phyloP scores from a whole-genome alignment of 345 rosid species.

The Citrus medica region DNA sequence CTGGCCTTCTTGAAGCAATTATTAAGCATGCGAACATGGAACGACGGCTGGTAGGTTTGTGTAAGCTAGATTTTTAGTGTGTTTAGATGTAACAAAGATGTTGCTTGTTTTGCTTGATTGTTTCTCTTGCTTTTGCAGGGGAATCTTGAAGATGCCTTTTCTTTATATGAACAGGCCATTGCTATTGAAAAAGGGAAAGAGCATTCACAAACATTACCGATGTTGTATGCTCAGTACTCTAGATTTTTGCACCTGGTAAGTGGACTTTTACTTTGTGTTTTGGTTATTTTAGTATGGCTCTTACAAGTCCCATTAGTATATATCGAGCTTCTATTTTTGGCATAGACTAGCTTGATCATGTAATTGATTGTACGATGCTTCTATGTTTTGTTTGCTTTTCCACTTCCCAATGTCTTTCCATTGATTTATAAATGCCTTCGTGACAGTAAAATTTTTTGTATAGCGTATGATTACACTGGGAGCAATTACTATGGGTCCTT shows the following conservation, averaged over 20 bases:
- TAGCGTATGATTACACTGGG: neutral
- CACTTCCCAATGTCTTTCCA: neutral
- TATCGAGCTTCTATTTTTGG: neutral
- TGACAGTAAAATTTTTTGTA: neutral
- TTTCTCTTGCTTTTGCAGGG: slow-evolving; percentile 52
- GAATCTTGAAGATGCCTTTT: slow-evolving; percentile 68
- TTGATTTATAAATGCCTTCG: neutral
- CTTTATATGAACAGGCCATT: slow-evolving; percentile 84
- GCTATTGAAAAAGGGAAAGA: slow-evolving; percentile 97
- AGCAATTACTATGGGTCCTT: neutral
- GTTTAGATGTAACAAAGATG: slow-evolving; percentile 1
- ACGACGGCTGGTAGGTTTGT: slow-evolving; percentile 59
- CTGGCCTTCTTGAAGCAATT: slow-evolving; percentile 95
- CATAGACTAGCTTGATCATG: neutral
- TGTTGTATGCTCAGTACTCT: slow-evolving; percentile 83
- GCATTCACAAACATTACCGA: slow-evolving; percentile 67
- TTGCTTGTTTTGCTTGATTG: slow-evolving; percentile 13
- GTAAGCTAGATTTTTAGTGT: slow-evolving; percentile 13
- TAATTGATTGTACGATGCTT: neutral
- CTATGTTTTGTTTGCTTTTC: neutral
- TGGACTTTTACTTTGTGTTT: neutral
- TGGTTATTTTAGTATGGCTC: neutral
- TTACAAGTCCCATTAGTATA: neutral
- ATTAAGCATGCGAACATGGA: slow-evolving; percentile 97
- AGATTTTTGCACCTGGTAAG: slow-evolving; percentile 78